Evolutionary conservation across 495 filamentous ascomycete species (phyloP), one percentile per base, ranked within the genome.

Genomic region (Gamarada debralockiae): DNA sequence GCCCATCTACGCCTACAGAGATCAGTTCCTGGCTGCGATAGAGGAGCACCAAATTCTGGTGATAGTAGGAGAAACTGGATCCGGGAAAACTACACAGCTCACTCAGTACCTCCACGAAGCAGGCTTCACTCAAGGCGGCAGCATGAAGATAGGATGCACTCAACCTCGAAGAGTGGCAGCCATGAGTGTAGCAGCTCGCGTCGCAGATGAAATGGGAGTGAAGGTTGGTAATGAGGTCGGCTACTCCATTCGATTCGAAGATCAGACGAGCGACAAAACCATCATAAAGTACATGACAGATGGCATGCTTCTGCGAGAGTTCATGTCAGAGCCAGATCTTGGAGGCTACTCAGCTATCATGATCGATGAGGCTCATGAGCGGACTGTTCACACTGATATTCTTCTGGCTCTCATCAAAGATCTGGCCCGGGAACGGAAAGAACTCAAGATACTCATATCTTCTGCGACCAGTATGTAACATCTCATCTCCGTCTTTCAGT

Each of bases 211-310:
- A 62, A 87, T 95, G 80, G 90, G 91, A 3, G 86, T 89, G 29
- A 92, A 88, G 66, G 67, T 97, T 15, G 93, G 93, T 1, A 90
- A 90, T 58, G 89, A 96, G 62, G 92, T 97, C 27, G 93, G 93
- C 29, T 98, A 98, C 66, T 84, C 87, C 2, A 96, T 98, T 58
- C 86, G 93, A 49, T 98, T 97, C 63, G 93, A 98, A 62, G 90
- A 98, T 66, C 82, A 83, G 39, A 97, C 93, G 0, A 90, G 81
- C 61, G 90, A 96, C 56, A 95, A 96, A 70, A 97, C 93, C 0
- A 76, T 92, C 36, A 68, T 98, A 22, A 96, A 97, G 67, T 98
- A 96, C 65, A 95, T 96, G 90, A 98, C 93, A 2, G 93, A 98
- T 65, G 93, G 93, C 55, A 97, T 97, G 91, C 75, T 97, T 38